phyloP scores from a whole-genome alignment of 192 early-diverging fungal species.

The Podochytrium sp. region DNA sequence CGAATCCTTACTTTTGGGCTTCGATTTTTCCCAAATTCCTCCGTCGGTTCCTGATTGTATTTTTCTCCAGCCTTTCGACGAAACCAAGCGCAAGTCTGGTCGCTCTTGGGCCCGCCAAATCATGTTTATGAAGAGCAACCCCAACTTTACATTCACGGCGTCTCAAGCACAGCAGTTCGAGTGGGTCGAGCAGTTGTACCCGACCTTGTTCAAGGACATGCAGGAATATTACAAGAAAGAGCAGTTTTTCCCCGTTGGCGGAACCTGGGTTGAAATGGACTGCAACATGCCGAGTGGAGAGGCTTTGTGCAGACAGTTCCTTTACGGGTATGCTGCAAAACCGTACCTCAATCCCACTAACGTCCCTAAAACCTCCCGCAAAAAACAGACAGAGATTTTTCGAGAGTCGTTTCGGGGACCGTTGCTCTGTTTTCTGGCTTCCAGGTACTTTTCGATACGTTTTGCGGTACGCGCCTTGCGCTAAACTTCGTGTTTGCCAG shows the following conservation, averaged over 20 bases:
- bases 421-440: conserved; percentile 82
- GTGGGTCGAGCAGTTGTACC: conserved; percentile 86
- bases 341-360: not conserved
- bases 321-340: conserved; percentile 68
- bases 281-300: conserved; percentile 98
- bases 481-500: not conserved
- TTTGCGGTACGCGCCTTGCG: not conserved
- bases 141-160: conserved; percentile 88
- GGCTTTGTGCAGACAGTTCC: conserved; percentile 88
- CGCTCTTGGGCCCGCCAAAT: conserved; percentile 47
- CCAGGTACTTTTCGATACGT: conserved; percentile 75
- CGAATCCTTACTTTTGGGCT: not conserved
- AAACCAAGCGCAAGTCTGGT: conserved; percentile 88
- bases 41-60: not conserved
- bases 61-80: conserved; percentile 93
- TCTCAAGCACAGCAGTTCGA: conserved; percentile 98
- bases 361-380: not conserved
- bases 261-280: conserved; percentile 99
- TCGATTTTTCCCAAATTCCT: not conserved
- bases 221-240: conserved; percentile 70
- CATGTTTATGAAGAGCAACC: conserved; percentile 79
- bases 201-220: conserved; percentile 78
- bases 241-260: conserved; percentile 92
- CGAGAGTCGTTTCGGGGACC: conserved; percentile 60
- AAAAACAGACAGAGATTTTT: conserved; percentile 85